Percentiles rank a stretch among this genome's conserved stretches.
These are phyloP conservation scores for Vigna trinervia DNA, from an alignment of 306 rosid genomes.

Conservation along the genomic window DNA sequence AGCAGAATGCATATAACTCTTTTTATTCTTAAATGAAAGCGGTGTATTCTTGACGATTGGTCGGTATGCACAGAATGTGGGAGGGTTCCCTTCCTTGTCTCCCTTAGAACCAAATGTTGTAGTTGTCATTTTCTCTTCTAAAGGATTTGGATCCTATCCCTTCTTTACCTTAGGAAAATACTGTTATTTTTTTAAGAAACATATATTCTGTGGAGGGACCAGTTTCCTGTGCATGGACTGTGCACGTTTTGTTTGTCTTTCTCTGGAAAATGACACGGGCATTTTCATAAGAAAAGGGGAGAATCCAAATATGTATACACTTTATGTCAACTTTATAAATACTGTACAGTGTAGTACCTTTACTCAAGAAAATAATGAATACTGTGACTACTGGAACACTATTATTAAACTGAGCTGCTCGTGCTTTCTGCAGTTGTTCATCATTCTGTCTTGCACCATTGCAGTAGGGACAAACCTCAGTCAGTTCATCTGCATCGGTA, in stretches of 20 bases:
- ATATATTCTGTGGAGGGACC: conserved; percentile 28
- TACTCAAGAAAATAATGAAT: conserved; percentile 23
- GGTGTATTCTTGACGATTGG: conserved; percentile 6
- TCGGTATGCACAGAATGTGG: conserved; percentile 9
- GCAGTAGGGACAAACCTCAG: conserved; percentile 96
- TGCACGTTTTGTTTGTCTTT: conserved; percentile 23
- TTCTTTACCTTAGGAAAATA: conserved; percentile 23
- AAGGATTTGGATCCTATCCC: conserved; percentile 31
- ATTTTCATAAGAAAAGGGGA: conserved; percentile 26
- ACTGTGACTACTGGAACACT: conserved; percentile 36
- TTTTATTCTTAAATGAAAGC: conserved; percentile 2
- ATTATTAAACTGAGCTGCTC: conserved; percentile 48
- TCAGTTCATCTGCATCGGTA: conserved; percentile 93
- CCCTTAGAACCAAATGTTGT: conserved; percentile 35
- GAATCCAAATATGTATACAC: conserved; percentile 54
- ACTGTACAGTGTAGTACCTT: conserved; percentile 42
- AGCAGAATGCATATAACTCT: not conserved
- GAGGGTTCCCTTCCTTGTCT: conserved; percentile 27
- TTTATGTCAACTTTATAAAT: conserved; percentile 42
- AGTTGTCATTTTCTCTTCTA: conserved; percentile 15
- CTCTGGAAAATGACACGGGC: conserved; percentile 32
- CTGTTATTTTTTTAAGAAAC: conserved; percentile 15
- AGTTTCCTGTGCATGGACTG: conserved; percentile 36
- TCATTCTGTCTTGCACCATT: conserved; percentile 79
- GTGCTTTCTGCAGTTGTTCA: conserved; percentile 71